Conservation (phyloP, 805 yeast species). For the Saturnispora zaruensis region DNA sequence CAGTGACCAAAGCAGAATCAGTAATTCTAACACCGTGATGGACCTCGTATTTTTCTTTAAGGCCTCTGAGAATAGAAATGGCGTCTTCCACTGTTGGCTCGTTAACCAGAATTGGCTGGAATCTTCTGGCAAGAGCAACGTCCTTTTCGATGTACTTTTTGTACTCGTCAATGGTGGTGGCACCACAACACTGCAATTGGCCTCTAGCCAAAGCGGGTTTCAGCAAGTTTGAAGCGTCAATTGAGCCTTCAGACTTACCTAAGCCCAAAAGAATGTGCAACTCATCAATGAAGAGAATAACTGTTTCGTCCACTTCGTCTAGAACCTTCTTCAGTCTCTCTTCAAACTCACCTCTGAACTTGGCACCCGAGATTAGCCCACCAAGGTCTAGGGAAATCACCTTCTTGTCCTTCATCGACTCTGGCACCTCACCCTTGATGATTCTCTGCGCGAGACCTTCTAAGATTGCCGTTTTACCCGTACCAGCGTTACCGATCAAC, state of each 20-base stretch:
- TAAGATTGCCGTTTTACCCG: conserved; percentile 95
- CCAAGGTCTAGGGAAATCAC: conserved; percentile 83
- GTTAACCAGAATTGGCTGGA: conserved; percentile 75
- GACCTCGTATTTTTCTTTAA: conserved; percentile 90
- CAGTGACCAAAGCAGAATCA: conserved; percentile 88
- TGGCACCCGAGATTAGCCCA: conserved; percentile 87
- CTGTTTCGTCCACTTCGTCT: conserved; percentile 71
- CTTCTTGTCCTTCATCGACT: conserved; percentile 78
- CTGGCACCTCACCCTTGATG: conserved; percentile 88
- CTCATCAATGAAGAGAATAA: conserved; percentile 84
- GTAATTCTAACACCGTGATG: conserved; percentile 96
- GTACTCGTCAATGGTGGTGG: conserved; percentile 92
- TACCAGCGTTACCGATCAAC: conserved; percentile 92
- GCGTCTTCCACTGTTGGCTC: conserved; percentile 92
- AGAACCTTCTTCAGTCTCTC: conserved; percentile 75
- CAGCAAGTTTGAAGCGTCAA: conserved; percentile 88
- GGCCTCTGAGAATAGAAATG: conserved; percentile 83
- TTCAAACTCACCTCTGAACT: conserved; percentile 93
- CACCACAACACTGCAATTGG: conserved; percentile 86
- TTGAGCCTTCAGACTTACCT: conserved; percentile 90
- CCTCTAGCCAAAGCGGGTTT: conserved; percentile 95
- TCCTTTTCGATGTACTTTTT: conserved; percentile 91
- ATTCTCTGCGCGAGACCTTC: conserved; percentile 96
- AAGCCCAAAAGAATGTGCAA: conserved; percentile 82
- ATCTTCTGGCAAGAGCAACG: conserved; percentile 90